Percentiles rank a stretch among this genome's conserved stretches.
Conservation (phyloP, 306 rosid species). For the Trifolium pratense region DNA sequence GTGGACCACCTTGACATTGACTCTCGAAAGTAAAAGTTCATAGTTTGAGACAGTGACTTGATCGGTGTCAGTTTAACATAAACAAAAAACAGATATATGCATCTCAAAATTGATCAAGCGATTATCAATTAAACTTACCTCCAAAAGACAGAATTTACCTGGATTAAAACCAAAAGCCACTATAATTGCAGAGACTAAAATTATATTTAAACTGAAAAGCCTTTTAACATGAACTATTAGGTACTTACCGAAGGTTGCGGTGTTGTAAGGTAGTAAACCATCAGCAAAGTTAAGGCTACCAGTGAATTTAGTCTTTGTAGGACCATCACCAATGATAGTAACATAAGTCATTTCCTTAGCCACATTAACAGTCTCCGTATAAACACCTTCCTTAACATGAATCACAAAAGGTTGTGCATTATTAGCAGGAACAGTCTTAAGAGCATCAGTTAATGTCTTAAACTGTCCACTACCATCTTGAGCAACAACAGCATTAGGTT, state of each 20-base stretch:
- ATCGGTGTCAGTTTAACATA: not conserved
- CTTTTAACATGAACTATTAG: not conserved
- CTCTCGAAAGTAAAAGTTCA: not conserved
- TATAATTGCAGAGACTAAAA: too few species aligned
- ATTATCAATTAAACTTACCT: too few species aligned
- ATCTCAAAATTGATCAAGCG: too few species aligned
- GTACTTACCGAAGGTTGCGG: conserved; percentile 69
- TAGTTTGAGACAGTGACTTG: not conserved
- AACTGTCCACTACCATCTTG: conserved; percentile 69
- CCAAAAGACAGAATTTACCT: too few species aligned
- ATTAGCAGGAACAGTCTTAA: conserved; percentile 53
- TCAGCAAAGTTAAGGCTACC: conserved; percentile 50
- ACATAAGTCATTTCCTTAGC: conserved; percentile 47
- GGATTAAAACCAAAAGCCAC: too few species aligned
- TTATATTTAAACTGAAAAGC: too few species aligned
- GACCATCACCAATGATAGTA: conserved; percentile 77
- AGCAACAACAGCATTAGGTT: conserved; percentile 65
- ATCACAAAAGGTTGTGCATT: conserved; percentile 61
- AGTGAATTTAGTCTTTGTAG: conserved; percentile 63
- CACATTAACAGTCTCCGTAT: conserved; percentile 49
- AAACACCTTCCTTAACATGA: conserved; percentile 69
- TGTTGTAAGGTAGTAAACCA: conserved; percentile 54
- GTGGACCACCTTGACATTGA: not conserved
- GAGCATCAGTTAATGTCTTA: conserved; percentile 61
- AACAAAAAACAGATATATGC: too few species aligned